phyloP scores from a whole-genome alignment of 2,329 filamentous ascomycete genomes.

The Neofusicoccum parvum region DNA sequence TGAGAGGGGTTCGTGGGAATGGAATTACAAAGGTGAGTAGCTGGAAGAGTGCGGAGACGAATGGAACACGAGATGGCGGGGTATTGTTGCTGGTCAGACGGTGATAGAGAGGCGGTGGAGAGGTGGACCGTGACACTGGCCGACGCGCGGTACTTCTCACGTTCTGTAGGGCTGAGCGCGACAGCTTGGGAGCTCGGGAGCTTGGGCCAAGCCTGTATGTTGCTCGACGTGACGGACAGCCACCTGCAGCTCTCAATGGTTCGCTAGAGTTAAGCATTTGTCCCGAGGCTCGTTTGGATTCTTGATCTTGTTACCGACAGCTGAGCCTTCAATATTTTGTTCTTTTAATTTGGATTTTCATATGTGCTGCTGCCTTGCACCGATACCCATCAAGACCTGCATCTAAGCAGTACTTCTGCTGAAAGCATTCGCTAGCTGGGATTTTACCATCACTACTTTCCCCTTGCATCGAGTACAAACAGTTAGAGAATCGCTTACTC shows the following conservation, averaged over 20 bases:
- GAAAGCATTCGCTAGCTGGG: no score
- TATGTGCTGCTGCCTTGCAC: no score
- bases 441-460: no score
- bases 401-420: no score
- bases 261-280: no score
- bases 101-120: conserved; percentile 18
- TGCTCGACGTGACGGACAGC: not conserved
- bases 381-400: no score
- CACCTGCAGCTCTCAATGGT: not conserved
- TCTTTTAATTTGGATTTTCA: no score
- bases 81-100: not conserved
- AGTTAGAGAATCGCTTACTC: no score
- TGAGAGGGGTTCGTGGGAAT: not conserved
- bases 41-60: not conserved
- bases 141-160: not conserved
- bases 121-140: conserved; percentile 3
- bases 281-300: no score
- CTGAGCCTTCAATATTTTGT: no score
- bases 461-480: no score
- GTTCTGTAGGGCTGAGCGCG: conserved; percentile 14
- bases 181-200: conserved; percentile 6
- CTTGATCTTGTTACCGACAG: no score
- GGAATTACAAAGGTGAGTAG: conserved; percentile 2
- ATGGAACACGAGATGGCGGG: not conserved
- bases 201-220: not conserved